These are phyloP conservation scores for Cercophora newfieldiana DNA, from an alignment of 495 filamentous ascomycete species.

Conservation along the genomic window DNA sequence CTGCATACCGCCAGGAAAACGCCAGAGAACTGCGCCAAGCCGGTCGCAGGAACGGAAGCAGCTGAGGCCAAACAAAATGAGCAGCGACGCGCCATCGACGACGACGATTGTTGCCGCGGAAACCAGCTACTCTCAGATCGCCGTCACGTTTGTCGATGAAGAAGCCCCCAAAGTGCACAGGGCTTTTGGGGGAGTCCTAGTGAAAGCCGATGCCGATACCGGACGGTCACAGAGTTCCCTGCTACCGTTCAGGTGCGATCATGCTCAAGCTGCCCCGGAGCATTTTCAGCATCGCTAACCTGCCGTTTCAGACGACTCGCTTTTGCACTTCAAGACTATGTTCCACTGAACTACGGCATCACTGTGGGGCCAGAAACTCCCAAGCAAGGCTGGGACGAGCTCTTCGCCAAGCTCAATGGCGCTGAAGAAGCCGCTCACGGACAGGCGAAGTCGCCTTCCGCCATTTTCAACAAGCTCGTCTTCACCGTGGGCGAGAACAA, in stretches of 20 bases:
- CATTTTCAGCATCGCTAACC: neutral
- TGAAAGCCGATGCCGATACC: neutral
- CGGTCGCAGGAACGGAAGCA: neutral
- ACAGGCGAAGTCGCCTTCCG: neutral
- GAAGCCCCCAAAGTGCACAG: neutral
- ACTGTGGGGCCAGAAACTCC: constrained; percentile 1
- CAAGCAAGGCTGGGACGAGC: neutral
- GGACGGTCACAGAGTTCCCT: neutral
- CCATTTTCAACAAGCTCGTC: constrained; percentile 1
- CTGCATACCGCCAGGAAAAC: too few relatives aligned
- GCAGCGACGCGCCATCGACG: neutral
- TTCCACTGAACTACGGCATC: neutral
- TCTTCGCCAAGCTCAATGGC: neutral
- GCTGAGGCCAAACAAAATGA: neutral
- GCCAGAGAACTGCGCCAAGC: too few relatives aligned
- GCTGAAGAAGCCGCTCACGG: neutral
- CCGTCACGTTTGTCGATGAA: neutral
- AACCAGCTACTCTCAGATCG: neutral
- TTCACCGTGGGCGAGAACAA: neutral
- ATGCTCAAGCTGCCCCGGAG: neutral
- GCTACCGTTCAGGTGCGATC: neutral
- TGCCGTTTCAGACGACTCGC: neutral
- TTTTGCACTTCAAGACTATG: constrained; percentile 13
- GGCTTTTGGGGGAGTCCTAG: neutral
- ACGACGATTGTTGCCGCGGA: neutral